These are phyloP conservation scores for Naganishia liquefaciens DNA, from an alignment of 1,284 basidiomycete species.

Conservation along the genomic window DNA sequence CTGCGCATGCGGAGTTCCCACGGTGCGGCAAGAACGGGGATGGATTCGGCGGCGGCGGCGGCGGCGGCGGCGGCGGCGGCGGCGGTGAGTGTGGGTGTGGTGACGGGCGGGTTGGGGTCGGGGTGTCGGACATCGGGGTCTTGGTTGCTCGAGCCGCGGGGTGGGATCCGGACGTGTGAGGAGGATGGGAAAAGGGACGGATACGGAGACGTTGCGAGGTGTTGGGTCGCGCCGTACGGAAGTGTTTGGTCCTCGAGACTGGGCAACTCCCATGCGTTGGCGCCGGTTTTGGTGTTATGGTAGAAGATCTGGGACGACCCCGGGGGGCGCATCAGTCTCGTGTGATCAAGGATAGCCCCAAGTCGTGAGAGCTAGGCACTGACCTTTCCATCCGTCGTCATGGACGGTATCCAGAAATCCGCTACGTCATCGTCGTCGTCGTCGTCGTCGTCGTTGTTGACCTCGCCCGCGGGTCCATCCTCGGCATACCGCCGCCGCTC, in stretches of 20 bases:
- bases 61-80: background rate
- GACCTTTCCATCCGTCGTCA: conserved; percentile 54
- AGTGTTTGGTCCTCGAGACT: conserved; percentile 40
- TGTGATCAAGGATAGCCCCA: too few relatives aligned
- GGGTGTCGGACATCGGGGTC: conserved; percentile 1
- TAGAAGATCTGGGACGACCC: conserved; percentile 90
- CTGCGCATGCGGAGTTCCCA: conserved; percentile 20
- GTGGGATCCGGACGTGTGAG: background rate
- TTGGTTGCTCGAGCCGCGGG: background rate
- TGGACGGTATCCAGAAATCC: conserved; percentile 55
- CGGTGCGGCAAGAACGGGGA: conserved; percentile 10
- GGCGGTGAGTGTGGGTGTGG: too few relatives aligned
- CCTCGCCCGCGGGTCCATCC: background rate
- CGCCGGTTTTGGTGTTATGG: conserved; percentile 85
- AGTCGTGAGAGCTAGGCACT: too few relatives aligned
- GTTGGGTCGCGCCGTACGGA: conserved; percentile 20
- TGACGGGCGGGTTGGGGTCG: conserved; percentile 15
- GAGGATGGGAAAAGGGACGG: background rate
- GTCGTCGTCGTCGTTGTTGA: background rate
- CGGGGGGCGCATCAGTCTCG: too few relatives aligned
- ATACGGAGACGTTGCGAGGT: background rate
- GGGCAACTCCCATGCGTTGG: conserved; percentile 83
- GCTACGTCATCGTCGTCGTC: conserved; percentile 41
- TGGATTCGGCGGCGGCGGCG: background rate
- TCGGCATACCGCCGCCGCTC: conserved; percentile 7